Evolutionary conservation across 192 early-diverging fungal genomes (phyloP).

Genomic region (Chytriomyces confervae): DNA sequence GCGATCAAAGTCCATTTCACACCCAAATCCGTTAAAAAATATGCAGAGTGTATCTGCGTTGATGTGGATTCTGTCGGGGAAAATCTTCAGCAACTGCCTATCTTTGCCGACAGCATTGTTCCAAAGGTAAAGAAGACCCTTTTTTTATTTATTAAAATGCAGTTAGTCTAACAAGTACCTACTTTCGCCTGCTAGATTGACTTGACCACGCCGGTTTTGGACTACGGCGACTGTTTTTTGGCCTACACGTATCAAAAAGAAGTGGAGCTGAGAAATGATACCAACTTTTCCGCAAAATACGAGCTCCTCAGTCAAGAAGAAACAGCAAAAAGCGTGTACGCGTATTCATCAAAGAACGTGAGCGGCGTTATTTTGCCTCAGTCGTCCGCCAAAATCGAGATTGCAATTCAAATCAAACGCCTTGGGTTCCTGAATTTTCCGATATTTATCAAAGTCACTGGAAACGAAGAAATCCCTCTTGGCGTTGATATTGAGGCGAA

Average conservation of each 20-base stretch:
- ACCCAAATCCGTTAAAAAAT: conserved; percentile 48
- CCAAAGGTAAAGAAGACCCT: conserved; percentile 48
- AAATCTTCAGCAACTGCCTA: conserved; percentile 45
- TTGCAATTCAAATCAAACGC: conserved; percentile 55
- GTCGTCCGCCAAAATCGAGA: conserved; percentile 39
- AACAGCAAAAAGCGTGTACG: conserved; percentile 47
- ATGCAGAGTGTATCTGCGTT: conserved; percentile 45
- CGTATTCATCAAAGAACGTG: conserved; percentile 49
- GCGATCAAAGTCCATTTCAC: conserved; percentile 48
- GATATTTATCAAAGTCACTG: conserved; percentile 54
- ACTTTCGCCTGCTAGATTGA: conserved; percentile 38
- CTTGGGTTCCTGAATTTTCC: conserved; percentile 58
- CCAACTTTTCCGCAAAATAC: conserved; percentile 54
- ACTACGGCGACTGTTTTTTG: conserved; percentile 61
- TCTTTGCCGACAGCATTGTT: conserved; percentile 57
- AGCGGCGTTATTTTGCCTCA: conserved; percentile 57
- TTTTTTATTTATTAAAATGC: neutral
- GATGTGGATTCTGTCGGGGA: conserved; percentile 54
- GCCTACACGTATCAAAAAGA: conserved; percentile 46
- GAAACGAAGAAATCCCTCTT: conserved; percentile 48
- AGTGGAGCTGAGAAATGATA: conserved; percentile 55
- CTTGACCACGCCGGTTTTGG: conserved; percentile 41
- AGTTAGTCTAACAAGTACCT: neutral
- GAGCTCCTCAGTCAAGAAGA: conserved; percentile 55
- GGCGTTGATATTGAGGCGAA: conserved; percentile 51